These are phyloP conservation scores for Artemisia argyi DNA, from an alignment of 129 eudicot species.

Conservation along the genomic window DNA sequence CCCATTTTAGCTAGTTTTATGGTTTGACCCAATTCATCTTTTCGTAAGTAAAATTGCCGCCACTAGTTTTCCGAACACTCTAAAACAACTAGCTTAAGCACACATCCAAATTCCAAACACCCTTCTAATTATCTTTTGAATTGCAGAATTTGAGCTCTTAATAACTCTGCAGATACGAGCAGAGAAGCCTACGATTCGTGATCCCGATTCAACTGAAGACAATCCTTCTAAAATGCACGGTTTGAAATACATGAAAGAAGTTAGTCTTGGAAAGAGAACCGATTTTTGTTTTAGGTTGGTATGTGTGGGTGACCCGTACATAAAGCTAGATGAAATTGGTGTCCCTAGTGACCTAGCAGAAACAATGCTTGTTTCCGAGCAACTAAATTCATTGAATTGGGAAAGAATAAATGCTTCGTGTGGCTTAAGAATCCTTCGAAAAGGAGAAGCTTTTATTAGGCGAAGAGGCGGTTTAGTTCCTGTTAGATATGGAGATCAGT, in stretches of 20 bases:
- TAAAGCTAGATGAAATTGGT: slow-evolving; percentile 74
- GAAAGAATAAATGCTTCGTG: slow-evolving; percentile 49
- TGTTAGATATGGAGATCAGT: slow-evolving; percentile 46
- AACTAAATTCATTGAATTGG: slow-evolving; percentile 57
- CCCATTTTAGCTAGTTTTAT: neutral
- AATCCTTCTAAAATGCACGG: slow-evolving; percentile 56
- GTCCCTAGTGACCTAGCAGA: slow-evolving; percentile 68
- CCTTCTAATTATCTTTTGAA: neutral
- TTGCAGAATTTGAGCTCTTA: neutral
- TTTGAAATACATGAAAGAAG: slow-evolving; percentile 72
- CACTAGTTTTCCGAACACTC: too few species aligned
- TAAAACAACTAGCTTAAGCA: too few species aligned
- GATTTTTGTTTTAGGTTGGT: slow-evolving; percentile 85
- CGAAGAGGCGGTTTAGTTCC: slow-evolving; percentile 53
- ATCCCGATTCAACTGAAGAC: slow-evolving; percentile 26
- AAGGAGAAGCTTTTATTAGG: slow-evolving; percentile 50
- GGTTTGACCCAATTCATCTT: slow-evolving; percentile 7
- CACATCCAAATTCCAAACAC: neutral
- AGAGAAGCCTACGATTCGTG: slow-evolving; percentile 43
- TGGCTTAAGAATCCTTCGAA: slow-evolving; percentile 46
- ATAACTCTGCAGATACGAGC: slow-evolving; percentile 57
- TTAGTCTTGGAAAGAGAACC: slow-evolving; percentile 74
- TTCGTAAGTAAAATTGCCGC: too few species aligned
- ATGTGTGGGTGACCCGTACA: slow-evolving; percentile 77
- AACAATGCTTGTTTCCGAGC: slow-evolving; percentile 59